Base-by-base conservation (phyloP, 805 yeast genomes). In the Saturnispora saitoi region DNA sequence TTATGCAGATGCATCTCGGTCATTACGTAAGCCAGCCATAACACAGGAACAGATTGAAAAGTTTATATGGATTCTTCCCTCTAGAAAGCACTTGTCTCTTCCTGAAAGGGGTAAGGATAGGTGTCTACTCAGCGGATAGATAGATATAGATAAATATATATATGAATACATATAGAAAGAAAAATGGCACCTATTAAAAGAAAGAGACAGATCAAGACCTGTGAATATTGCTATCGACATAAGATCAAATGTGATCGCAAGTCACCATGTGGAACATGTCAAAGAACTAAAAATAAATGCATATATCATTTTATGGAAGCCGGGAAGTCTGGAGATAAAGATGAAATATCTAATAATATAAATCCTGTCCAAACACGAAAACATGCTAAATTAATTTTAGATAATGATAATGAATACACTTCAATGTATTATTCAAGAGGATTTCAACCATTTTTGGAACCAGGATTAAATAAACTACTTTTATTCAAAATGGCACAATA, bases 401-500 rank as follows among this genome's bases (percentile, higher is more conserved):
- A 37, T 15, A 32, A 41, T 29, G 42, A 17, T 32, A 42, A 7
- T 3, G 32, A 40, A n/a, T 11, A 15, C 22, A 28, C 46, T 1
- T 48, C 56, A 2, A 24, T 53, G 24, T 53, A 53, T 17, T 45
- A 51, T 43, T 51, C 56, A 4, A 37, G 52, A 11, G 52, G 53
- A 3, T 53, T 53, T 34, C 50, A 46, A 19, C 56, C 54, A 1
- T 47, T 26, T 32, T 30, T 46, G 15, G 50, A 47, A 24, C 37
- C 47, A 12, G 8, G 43, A 14, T 15, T 47, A 11, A 47, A 47
- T 34, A 42, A 51, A 29, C 28, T 53, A 31, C 15, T 53, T 8
- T 17, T 53, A 10, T 49, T 51, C 15, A 53, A 49, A 24, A 14
- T 51, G 48, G 49, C 48, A 28, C 28, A 29, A n/a, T 41, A 39